phyloP scores from a whole-genome alignment of 768 basidiomycete species.

The Russula vinacea region DNA sequence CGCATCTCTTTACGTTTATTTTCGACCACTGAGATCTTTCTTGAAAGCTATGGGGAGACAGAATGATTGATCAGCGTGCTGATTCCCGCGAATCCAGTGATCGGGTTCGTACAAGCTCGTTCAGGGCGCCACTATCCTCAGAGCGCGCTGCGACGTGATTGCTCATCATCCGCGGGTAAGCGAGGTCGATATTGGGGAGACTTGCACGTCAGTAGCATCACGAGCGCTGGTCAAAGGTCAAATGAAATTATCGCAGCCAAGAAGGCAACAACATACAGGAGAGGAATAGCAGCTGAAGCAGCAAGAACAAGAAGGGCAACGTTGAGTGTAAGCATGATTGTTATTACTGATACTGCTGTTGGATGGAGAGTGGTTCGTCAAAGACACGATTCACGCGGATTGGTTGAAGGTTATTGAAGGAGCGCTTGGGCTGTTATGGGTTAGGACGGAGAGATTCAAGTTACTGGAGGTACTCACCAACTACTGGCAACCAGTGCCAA shows the following conservation, averaged over 20 bases:
- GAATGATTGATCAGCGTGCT: not conserved
- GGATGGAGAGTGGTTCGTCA: not conserved
- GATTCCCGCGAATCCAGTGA: too few species aligned
- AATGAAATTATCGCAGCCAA: not conserved
- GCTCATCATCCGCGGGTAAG: not conserved
- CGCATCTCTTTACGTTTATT: too few species aligned
- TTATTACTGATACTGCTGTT: not conserved
- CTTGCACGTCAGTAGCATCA: too few species aligned
- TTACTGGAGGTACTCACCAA: slow-evolving; percentile 5
- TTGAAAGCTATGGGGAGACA: too few species aligned
- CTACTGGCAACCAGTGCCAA: slow-evolving; percentile 13
- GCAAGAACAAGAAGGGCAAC: slow-evolving; percentile 2
- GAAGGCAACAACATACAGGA: not conserved
- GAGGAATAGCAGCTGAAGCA: not conserved
- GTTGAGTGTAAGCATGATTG: slow-evolving; percentile 8
- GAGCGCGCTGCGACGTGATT: not conserved
- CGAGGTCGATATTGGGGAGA: too few species aligned
- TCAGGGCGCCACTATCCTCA: not conserved
- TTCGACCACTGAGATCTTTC: too few species aligned
- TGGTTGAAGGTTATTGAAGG: not conserved
- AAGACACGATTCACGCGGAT: not conserved
- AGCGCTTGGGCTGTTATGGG: not conserved
- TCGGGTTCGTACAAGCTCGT: not conserved
- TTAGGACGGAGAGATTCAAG: not conserved
- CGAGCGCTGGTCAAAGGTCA: too few species aligned